A percentile compares a stretch with the other conserved stretches of the same genome.
Conservation (phyloP, 495 filamentous ascomycete genomes). For the Entonaema liquescens region DNA sequence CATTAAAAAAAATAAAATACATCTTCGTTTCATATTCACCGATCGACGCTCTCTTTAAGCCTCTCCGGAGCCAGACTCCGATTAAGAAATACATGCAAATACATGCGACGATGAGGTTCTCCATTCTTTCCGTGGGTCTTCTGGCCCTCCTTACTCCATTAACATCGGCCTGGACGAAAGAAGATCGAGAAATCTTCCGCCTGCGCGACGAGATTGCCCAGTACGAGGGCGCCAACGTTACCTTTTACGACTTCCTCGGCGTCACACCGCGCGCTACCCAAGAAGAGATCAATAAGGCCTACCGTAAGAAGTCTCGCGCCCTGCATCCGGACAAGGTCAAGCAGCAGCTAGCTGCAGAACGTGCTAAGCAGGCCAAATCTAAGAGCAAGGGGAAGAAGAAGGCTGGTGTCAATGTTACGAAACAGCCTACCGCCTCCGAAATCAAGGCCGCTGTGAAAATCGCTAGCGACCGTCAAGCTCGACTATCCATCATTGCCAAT, state of each 20-base stretch:
- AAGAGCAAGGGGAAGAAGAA: constrained; percentile 62
- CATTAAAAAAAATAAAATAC: background rate
- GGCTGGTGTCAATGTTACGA: constrained; percentile 71
- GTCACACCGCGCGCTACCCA: constrained; percentile 73
- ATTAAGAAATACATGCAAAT: background rate
- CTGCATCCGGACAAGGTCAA: constrained; percentile 97
- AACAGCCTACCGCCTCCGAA: constrained; percentile 74
- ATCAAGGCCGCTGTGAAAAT: constrained; percentile 76
- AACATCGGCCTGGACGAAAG: constrained; percentile 81
- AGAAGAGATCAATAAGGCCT: constrained; percentile 92
- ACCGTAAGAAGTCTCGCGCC: constrained; percentile 81
- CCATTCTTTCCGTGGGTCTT: constrained; percentile 61
- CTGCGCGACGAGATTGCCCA: constrained; percentile 83
- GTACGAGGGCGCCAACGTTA: constrained; percentile 79
- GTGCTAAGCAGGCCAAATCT: constrained; percentile 63
- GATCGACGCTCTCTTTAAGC: background rate
- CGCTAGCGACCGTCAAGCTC: constrained; percentile 80
- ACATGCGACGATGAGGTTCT: constrained; percentile 61
- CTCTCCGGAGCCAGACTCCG: constrained; percentile 50
- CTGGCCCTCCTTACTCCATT: constrained; percentile 67
- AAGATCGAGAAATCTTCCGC: constrained; percentile 98
- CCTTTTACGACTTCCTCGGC: constrained; percentile 95
- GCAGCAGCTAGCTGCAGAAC: constrained; percentile 78
- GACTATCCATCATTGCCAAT: constrained; percentile 81
- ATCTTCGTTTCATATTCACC: background rate